A percentile compares a stretch with the other conserved stretches of the same genome.
Conservation (phyloP, 2,329 filamentous ascomycete genomes). For the Fusarium luffae region DNA sequence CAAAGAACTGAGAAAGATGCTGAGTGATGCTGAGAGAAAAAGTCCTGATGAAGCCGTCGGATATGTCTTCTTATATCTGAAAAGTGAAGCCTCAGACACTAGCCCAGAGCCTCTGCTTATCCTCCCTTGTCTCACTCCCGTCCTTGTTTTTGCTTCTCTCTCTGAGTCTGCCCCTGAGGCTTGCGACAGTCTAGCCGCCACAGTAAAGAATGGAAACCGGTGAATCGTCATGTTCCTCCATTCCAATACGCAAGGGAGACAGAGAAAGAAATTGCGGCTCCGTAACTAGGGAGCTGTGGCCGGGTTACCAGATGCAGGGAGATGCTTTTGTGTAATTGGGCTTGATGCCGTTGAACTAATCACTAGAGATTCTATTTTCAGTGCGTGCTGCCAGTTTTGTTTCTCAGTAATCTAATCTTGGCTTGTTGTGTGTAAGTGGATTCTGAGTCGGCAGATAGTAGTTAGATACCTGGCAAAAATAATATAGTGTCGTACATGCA, state of each 20-base stretch:
- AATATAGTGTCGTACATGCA: not conserved
- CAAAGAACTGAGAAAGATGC: conserved; percentile 18
- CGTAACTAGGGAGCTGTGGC: conserved; percentile 29
- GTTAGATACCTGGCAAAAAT: not conserved
- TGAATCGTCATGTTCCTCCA: conserved; percentile 23
- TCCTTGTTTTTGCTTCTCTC: not conserved
- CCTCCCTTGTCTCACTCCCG: conserved; percentile 8
- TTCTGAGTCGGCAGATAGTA: conserved; percentile 5
- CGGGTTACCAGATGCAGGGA: conserved; percentile 11
- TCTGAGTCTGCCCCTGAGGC: conserved; percentile 6
- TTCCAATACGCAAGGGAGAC: conserved; percentile 37
- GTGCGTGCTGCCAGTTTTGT: conserved; percentile 1
- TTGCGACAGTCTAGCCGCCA: conserved; percentile 26
- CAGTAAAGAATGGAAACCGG: conserved; percentile 30
- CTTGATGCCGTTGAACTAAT: not conserved
- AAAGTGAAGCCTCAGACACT: not conserved
- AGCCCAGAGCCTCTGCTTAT: conserved; percentile 2
- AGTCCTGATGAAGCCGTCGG: not conserved
- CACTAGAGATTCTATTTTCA: not conserved
- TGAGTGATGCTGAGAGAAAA: conserved; percentile 18
- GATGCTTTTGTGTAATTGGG: conserved; percentile 1
- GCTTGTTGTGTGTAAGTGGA: conserved; percentile 12
- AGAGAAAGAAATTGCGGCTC: conserved; percentile 24
- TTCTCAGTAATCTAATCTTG: conserved; percentile 4
- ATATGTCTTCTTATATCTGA: conserved; percentile 42